Base-by-base conservation (phyloP, 768 basidiomycete species). In the Pulveroboletus sp. region DNA sequence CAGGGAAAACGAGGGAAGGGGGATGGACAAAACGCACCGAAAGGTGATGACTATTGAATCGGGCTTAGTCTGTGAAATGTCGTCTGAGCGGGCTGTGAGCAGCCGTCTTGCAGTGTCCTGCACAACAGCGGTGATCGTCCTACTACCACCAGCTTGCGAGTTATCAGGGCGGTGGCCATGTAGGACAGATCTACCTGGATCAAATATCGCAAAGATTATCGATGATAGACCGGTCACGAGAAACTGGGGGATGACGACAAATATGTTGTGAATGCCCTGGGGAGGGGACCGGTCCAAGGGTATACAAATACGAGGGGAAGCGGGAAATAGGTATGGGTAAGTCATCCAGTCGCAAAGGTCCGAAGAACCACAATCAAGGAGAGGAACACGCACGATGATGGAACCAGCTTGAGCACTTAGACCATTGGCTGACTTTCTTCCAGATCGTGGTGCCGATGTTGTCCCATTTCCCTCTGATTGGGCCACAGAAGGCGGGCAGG, bases 251-350 rank as follows among this genome's bases (percentile, higher is more conserved):
- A 96, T 71, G 51, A 97, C 95, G 54, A 98, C 74, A 68, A 89
- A 95, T 51, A 96, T 80, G 61, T 96, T 97, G 69, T 97, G 93
- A 46, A 97, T 95, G 36, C 95, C 93, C 90, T 93, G 52, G 31
- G 52, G 31, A 30, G 28, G 17, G 40, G 6, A 18, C 33, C 49
- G 33, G 42, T 48, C 33, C 10, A 11, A 47, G 35, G 53, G 33
- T 39, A 31, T 31, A 43, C 21, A 18, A 24, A 33, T 14, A 26
- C 4, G 10, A 12, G 11, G 12, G 12, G 12, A 32, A 32, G 32
- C 32, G 10, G 32, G 32, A 11, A 11, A 12, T 11, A 32, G 32
- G 32, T 32, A 11, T 5, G 32, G 10, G 32, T 32, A 10, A 31
- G 31, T 31, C 11, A 31, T 31, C 31, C 31, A 32, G 37, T 21